Evolutionary conservation across 1,284 basidiomycete genomes (phyloP).

Genomic region (Cutaneotrichosporon mucoides): DNA sequence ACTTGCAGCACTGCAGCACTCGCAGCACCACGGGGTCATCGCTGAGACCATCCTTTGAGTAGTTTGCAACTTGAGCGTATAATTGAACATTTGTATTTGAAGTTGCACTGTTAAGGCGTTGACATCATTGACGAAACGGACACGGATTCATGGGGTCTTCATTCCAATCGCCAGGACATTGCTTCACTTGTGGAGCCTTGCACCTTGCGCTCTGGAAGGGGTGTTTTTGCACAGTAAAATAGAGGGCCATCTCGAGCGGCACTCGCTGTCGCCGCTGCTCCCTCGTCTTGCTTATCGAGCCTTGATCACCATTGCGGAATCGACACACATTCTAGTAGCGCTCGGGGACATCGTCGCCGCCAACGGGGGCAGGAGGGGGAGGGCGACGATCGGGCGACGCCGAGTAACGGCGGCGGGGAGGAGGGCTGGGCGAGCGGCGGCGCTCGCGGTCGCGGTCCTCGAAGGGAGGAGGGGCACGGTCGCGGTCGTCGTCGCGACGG

Average conservation of each 20-base stretch:
- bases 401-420: conserved; percentile 28
- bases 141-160: conserved; percentile 4
- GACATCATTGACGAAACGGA: conserved; percentile 3
- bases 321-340: conserved; percentile 1
- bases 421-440: conserved; percentile 20
- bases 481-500: conserved; percentile 33
- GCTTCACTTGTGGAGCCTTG: neutral
- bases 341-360: neutral
- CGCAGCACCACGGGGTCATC: neutral
- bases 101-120: neutral
- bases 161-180: neutral
- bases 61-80: neutral
- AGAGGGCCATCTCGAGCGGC: neutral
- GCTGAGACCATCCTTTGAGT: neutral
- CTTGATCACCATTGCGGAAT: neutral
- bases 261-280: neutral
- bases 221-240: neutral
- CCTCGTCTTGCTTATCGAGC: neutral
- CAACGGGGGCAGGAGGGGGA: conserved; percentile 12
- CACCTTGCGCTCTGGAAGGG: neutral
- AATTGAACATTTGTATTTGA: neutral
- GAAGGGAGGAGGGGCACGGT: conserved; percentile 1
- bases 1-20: neutral
- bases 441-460: conserved; percentile 12
- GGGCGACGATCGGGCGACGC: conserved; percentile 38